Evolutionary conservation across 805 yeast species (phyloP), one percentile per base, ranked within the genome.

Genomic region (Yarrowia osloensis): DNA sequence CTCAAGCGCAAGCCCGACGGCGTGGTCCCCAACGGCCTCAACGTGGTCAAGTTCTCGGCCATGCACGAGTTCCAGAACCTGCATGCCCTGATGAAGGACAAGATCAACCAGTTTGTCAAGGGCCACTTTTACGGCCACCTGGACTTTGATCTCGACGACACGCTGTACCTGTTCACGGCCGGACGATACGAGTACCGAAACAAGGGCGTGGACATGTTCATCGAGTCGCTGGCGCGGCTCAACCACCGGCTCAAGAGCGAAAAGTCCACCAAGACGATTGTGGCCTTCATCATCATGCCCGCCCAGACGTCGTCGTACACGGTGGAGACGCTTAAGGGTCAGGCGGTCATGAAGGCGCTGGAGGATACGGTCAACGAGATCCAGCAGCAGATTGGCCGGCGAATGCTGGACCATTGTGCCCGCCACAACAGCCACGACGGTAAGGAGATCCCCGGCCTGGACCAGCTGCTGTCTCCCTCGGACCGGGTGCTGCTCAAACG

Each of bases 121-220:
- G 99, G 99, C 70, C 99, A 94, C 77, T 94, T 94, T 80, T 95
- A 95, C 78, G 99, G 99, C 65, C 92, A 92, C 77, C 88, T 91
- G 76, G 97, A 95, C 79, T 95, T 95, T 77, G 96, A 91, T 74
- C 83, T 95, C 71, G 97, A 94, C 69, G 91, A 95, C 75, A 95
- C 99, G 7, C 81, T 94, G 69, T 94, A 95, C 78, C 91, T 94
- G 78, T 94, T 94, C 82, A 95, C 91, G 77, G 96, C 98, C 21
- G 99, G 99, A 67, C 86, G 99, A 76, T 94, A 94, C 78, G 99
- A 94, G 81, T 95, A 88, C 78, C 86, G 98, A 75, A 94, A 94
- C 77, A 94, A 94, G 79, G 99, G 99, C 74, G 97, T 91, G 40
- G 99, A 94, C 77, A 88, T 94, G 83, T 94, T 87, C 77, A 90